Evolutionary conservation across 768 basidiomycete genomes (phyloP), one percentile per base, ranked within the genome.

Genomic region (Panellus pusillus): DNA sequence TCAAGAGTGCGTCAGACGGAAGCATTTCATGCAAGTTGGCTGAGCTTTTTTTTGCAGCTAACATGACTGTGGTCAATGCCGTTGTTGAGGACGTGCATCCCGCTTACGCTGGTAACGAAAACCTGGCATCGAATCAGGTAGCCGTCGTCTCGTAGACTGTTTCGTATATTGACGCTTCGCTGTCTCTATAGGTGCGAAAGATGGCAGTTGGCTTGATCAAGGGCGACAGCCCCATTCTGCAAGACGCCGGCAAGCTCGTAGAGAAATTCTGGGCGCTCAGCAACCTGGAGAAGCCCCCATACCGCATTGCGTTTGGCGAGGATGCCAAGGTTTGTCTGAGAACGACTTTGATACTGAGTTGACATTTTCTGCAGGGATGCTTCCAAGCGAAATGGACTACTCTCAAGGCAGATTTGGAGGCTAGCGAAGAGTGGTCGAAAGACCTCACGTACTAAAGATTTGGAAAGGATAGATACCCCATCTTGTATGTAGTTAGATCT

Each of bases 41-140:
- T 42, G 12, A 27, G 24, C 15, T 15, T 32, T 8, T 50, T 29
- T 27, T 3, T 27, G 4, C 40, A 60, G 58, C 58, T 19, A 60
- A 60, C 51, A 60, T 60, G 58, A 60, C 58, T 15, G 13, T 40
- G 18, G 54, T 55, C 31, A 60, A 60, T 29, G 58, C 58, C 24
- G 19, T 60, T 31, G 18, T 50, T 12, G 58, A 60, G 29, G 50
- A 52, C 24, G 36, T 37, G 12, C 58, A 60, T 18, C 58, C 58
- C 6, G 58, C 42, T n/a, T 60, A 60, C 37, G 54, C 46, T 3
- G 43, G 43, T 14, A 60, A 60, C 27, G 31, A 46, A 3, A 31
- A 54, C 31, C 15, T 59, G 18, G 45, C 24, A 19, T 59, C 65
- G 58, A 69, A 66, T 44, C 54, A 56, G 54, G 54, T 62, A 44